Conservation (phyloP, 2,329 filamentous ascomycete genomes). For the Talaromyces sp. region DNA sequence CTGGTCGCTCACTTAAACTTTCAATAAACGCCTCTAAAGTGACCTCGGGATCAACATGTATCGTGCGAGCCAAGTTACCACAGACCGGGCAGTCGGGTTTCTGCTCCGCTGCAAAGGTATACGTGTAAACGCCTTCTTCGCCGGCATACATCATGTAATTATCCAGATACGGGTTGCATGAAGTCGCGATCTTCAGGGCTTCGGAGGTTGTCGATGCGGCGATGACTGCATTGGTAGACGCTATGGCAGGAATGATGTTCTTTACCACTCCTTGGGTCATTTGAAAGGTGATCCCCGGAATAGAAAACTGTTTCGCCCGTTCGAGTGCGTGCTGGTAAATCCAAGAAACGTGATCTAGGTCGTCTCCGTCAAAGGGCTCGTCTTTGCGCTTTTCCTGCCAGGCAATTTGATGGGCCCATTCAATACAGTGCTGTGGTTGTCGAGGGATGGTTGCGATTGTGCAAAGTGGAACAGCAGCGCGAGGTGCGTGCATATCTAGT, state of each 20-base stretch:
- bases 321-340: conserved; percentile 78
- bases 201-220: conserved; percentile 96
- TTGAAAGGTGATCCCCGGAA: conserved; percentile 87
- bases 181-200: conserved; percentile 87
- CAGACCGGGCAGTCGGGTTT: conserved; percentile 95
- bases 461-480: conserved; percentile 92
- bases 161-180: conserved; percentile 72
- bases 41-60: conserved; percentile 64
- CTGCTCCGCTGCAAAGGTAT: conserved; percentile 91
- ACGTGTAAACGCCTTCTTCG: conserved; percentile 92
- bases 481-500: conserved; percentile 96
- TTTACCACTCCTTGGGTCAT: conserved; percentile 97
- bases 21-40: conserved; percentile 84
- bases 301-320: conserved; percentile 83
- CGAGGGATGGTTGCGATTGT: conserved; percentile 94
- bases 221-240: conserved; percentile 94
- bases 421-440: conserved; percentile 95
- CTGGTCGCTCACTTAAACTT: conserved; percentile 73
- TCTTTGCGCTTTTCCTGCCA: conserved; percentile 88
- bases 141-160: conserved; percentile 99
- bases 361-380: conserved; percentile 84
- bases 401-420: conserved; percentile 97
- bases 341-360: conserved; percentile 97
- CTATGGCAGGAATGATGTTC: conserved; percentile 98
- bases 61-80: conserved; percentile 71